phyloP scores from a whole-genome alignment of 1,284 basidiomycete species.

The Sanghuangporus baumii region DNA sequence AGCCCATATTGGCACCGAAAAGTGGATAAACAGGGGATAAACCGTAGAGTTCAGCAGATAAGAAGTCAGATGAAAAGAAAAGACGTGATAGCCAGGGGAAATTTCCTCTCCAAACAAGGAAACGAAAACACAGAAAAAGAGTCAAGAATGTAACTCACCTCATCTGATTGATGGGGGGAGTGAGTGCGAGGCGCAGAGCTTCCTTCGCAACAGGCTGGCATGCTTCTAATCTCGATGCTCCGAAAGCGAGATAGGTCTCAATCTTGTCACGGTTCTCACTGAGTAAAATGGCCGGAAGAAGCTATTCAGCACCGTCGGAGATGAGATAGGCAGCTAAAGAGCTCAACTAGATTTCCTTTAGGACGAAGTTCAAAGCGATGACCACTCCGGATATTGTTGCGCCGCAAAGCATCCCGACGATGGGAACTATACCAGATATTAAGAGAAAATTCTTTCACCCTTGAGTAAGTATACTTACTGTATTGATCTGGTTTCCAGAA shows the following conservation, averaged over 20 bases:
- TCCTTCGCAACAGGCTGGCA: constrained; percentile 72
- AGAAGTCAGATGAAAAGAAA: background rate
- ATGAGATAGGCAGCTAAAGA: too few species aligned
- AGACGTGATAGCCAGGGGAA: background rate
- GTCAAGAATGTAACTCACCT: constrained; percentile 43
- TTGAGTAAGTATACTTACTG: constrained; percentile 38
- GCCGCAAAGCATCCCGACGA: constrained; percentile 86
- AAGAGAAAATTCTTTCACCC: background rate
- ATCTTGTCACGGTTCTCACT: constrained; percentile 81
- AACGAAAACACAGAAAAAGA: background rate
- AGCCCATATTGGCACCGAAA: background rate
- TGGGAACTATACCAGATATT: constrained; percentile 51
- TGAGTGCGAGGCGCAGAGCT: constrained; percentile 71
- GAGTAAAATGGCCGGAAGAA: background rate
- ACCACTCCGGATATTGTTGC: constrained; percentile 72
- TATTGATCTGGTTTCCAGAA: constrained; percentile 83
- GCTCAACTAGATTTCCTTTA: constrained; percentile 61
- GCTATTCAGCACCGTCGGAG: background rate
- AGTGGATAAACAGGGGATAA: background rate
- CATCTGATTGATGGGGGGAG: constrained; percentile 82
- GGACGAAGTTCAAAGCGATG: constrained; percentile 57
- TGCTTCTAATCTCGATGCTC: constrained; percentile 75
- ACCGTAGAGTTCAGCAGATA: background rate
- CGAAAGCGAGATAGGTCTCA: constrained; percentile 80
- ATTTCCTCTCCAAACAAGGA: background rate